A percentile compares a stretch with the other conserved stretches of the same genome.
These are phyloP conservation scores for Westerdykella sp. DNA, from an alignment of 2,329 filamentous ascomycete species.

Conservation along the genomic window DNA sequence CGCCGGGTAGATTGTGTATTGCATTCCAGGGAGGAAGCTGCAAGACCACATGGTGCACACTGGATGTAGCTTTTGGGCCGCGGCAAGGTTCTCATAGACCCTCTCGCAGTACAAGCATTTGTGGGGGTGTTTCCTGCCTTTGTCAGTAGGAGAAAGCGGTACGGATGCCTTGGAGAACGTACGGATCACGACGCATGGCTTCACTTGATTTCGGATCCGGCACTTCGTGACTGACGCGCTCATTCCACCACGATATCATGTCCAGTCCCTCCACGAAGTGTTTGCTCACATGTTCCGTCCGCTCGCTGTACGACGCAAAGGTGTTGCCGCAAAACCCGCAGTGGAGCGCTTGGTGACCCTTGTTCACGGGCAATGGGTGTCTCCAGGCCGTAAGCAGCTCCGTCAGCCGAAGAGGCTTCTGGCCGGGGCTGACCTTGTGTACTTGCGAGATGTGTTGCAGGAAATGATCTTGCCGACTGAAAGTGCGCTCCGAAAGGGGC, in stretches of 20 bases:
- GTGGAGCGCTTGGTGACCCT: slow-evolving; percentile 18
- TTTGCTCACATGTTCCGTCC: slow-evolving; percentile 19
- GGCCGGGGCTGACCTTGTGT: slow-evolving; percentile 39
- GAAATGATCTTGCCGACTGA: slow-evolving; percentile 47
- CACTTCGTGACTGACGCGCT: slow-evolving; percentile 14
- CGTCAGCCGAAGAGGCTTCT: slow-evolving; percentile 32
- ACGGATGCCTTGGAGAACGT: slow-evolving; percentile 3
- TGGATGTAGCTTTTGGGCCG: slow-evolving; percentile 16
- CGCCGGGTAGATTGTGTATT: slow-evolving; percentile 22
- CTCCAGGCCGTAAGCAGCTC: slow-evolving; percentile 20
- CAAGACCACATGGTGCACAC: slow-evolving; percentile 24
- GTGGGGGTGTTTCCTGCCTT: slow-evolving; percentile 13
- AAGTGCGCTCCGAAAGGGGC: slow-evolving; percentile 48
- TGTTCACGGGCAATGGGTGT: slow-evolving; percentile 11
- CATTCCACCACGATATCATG: slow-evolving; percentile 25
- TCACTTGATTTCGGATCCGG: background rate
- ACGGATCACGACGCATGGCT: slow-evolving; percentile 8
- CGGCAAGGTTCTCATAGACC: slow-evolving; percentile 11
- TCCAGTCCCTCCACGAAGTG: slow-evolving; percentile 22
- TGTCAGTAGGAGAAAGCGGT: background rate
- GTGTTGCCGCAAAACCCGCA: slow-evolving; percentile 23
- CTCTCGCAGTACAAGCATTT: slow-evolving; percentile 18
- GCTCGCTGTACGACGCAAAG: slow-evolving; percentile 17
- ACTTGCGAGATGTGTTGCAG: slow-evolving; percentile 46
- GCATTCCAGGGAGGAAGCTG: slow-evolving; percentile 21